Percentiles rank a stretch among this genome's conserved stretches.
These are phyloP conservation scores for Lojkania enalia DNA, from an alignment of 2,329 filamentous ascomycete genomes.

Conservation along the genomic window DNA sequence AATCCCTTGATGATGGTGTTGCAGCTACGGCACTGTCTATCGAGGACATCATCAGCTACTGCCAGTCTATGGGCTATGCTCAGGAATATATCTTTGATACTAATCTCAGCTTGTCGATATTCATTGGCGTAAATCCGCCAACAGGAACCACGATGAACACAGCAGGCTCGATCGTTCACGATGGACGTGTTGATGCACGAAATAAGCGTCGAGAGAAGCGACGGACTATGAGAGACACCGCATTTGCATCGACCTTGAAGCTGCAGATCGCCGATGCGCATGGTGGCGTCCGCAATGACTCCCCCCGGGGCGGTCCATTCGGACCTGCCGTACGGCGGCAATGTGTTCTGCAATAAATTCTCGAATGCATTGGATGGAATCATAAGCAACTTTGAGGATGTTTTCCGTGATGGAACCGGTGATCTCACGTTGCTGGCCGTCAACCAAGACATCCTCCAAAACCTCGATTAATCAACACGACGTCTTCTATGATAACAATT, in stretches of 20 bases:
- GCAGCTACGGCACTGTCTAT: slow-evolving; percentile 35
- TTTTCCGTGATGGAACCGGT: too few species aligned
- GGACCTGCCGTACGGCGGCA: too few species aligned
- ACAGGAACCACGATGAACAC: slow-evolving; percentile 9
- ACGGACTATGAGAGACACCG: slow-evolving; percentile 10
- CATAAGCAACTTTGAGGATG: too few species aligned
- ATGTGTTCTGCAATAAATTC: too few species aligned
- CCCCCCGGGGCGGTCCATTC: too few species aligned
- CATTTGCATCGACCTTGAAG: slow-evolving; percentile 9
- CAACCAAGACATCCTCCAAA: too few species aligned
- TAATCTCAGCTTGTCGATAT: slow-evolving; percentile 17
- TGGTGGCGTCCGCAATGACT: too few species aligned
- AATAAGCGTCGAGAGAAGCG: slow-evolving; percentile 21
- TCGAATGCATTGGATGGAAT: too few species aligned
- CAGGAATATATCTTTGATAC: slow-evolving; percentile 14
- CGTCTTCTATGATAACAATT: too few species aligned
- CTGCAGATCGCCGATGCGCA: slow-evolving; percentile 6
- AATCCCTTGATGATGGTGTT: slow-evolving; percentile 19
- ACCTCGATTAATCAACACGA: too few species aligned
- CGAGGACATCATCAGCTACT: slow-evolving; percentile 38
- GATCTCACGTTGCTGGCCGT: too few species aligned
- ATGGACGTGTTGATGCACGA: slow-evolving; percentile 6
- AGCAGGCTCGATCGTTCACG: slow-evolving; percentile 1
- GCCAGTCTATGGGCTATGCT: slow-evolving; percentile 30
- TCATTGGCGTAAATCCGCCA: slow-evolving; percentile 18